Evolutionary conservation across 768 basidiomycete species (phyloP).

Genomic region (Mycena capillaripes): DNA sequence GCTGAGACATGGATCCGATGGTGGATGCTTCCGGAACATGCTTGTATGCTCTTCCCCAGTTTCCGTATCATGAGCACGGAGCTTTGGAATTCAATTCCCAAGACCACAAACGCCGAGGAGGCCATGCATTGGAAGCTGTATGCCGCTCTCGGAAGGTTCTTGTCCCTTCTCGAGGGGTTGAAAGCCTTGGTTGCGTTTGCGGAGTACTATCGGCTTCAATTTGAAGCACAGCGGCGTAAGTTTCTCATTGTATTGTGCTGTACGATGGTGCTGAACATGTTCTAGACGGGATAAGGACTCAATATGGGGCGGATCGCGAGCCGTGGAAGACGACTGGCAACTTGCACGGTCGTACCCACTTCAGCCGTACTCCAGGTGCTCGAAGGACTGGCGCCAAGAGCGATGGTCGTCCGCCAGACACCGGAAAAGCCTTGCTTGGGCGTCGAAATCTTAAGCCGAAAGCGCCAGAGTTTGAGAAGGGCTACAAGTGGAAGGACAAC

Average conservation of each 20-base stretch:
- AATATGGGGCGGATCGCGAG: neutral
- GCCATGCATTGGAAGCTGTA: too few relatives aligned
- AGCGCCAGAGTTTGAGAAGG: neutral
- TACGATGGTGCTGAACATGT: too few relatives aligned
- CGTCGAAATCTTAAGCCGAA: neutral
- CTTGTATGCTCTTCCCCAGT: neutral
- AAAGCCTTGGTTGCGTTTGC: neutral
- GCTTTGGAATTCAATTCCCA: too few relatives aligned
- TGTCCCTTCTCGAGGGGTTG: too few relatives aligned
- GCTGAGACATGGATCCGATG: neutral
- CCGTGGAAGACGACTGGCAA: neutral
- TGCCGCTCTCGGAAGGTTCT: too few relatives aligned
- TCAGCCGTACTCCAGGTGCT: neutral
- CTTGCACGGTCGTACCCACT: neutral
- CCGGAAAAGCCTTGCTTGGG: neutral
- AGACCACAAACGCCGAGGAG: too few relatives aligned
- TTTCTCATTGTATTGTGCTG: neutral
- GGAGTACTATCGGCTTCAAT: neutral
- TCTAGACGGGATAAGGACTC: neutral
- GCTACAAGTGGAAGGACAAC: neutral
- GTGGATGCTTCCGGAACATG: neutral
- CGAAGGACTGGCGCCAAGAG: neutral
- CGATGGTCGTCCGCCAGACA: constrained; percentile 23
- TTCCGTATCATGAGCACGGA: too few relatives aligned
- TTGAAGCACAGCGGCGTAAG: neutral